Evolutionary conservation across 106 monocot species (phyloP).

Genomic region (Dendrobium chrysotoxum): DNA sequence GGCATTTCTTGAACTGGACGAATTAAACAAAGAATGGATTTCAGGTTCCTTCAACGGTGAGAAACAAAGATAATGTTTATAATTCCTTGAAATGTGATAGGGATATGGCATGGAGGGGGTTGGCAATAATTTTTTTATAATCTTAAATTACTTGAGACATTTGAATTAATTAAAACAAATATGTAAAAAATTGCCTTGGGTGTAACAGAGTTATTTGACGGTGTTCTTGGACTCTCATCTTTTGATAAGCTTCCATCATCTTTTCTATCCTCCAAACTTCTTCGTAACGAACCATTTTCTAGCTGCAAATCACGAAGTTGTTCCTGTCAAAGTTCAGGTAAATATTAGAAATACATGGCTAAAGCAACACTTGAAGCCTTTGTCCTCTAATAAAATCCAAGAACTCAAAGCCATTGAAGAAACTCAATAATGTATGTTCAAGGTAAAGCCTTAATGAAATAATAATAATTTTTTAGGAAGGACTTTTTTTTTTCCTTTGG

Average conservation of each 20-base stretch:
- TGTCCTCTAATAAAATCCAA: neutral
- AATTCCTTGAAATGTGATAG: neutral
- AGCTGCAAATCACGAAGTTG: slow-evolving; percentile 65
- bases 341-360: neutral
- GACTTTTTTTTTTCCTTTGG: neutral
- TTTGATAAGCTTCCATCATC: slow-evolving; percentile 13
- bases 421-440: neutral
- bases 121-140: neutral
- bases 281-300: slow-evolving; percentile 63
- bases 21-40: too few relatives aligned
- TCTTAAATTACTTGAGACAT: neutral
- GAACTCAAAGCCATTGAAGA: neutral
- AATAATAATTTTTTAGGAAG: neutral
- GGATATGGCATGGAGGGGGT: neutral
- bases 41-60: too few relatives aligned
- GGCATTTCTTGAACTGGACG: too few relatives aligned
- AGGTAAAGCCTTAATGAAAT: neutral
- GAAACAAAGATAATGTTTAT: neutral
- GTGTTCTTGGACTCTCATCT: slow-evolving; percentile 24
- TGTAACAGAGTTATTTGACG: slow-evolving; percentile 22
- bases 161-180: slow-evolving; percentile 1
- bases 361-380: slow-evolving; percentile 1
- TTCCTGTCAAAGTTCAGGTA: slow-evolving; percentile 25
- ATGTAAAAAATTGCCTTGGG: slow-evolving; percentile 4
- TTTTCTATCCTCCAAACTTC: slow-evolving; percentile 39